Conservation (phyloP, 495 filamentous ascomycete genomes). For the Lineolata rhizophorae region DNA sequence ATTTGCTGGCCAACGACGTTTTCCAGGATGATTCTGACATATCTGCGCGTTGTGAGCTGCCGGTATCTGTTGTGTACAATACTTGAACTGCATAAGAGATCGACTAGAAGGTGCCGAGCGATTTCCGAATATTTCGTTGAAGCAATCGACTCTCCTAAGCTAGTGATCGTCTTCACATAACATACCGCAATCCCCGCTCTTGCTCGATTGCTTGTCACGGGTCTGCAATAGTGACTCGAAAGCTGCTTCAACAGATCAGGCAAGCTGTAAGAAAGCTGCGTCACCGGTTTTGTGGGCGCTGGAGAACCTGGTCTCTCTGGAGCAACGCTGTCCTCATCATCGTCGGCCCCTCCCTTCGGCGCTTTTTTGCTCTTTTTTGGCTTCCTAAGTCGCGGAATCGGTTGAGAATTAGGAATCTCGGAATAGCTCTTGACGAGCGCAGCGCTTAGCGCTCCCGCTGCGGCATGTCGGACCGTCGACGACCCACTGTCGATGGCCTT, state of each 20-base stretch:
- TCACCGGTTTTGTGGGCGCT: conserved; percentile 43
- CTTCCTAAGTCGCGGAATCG: conserved; percentile 46
- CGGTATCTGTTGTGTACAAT: conserved; percentile 75
- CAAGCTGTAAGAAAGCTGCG: conserved; percentile 49
- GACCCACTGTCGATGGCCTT: conserved; percentile 67
- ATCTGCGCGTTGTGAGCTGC: conserved; percentile 63
- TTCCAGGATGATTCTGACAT: conserved; percentile 64
- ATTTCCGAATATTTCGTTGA: conserved; percentile 64
- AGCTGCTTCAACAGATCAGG: conserved; percentile 61
- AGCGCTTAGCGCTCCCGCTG: conserved; percentile 66
- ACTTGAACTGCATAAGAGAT: conserved; percentile 54
- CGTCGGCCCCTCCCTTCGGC: conserved; percentile 44
- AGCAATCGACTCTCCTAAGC: conserved; percentile 51
- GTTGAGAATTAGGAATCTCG: conserved; percentile 29
- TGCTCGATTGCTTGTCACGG: conserved; percentile 56
- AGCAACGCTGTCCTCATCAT: conserved; percentile 54
- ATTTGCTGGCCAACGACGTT: conserved; percentile 63
- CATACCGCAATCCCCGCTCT: conserved; percentile 72
- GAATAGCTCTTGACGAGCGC: conserved; percentile 63
- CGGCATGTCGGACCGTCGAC: conserved; percentile 54
- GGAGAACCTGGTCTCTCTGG: conserved; percentile 56
- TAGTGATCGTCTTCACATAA: conserved; percentile 58
- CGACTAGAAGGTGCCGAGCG: conserved; percentile 54
- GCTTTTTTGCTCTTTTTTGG: conserved; percentile 53
- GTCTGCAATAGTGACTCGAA: conserved; percentile 59